These are phyloP conservation scores for Pseudocercospora crystallina DNA, from an alignment of 2,329 filamentous ascomycete genomes.

Conservation along the genomic window DNA sequence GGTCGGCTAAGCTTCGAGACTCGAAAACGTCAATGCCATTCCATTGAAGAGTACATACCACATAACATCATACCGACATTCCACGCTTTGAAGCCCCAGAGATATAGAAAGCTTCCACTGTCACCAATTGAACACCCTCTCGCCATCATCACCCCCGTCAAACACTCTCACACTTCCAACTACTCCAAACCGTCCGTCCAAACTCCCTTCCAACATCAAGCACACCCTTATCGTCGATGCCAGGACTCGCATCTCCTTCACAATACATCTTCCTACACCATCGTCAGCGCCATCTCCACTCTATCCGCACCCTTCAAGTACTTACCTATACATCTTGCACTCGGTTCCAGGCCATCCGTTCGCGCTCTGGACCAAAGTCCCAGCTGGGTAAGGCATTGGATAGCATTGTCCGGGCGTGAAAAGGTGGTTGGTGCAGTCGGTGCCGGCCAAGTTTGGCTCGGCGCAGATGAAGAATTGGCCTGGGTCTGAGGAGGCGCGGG, in stretches of 20 bases:
- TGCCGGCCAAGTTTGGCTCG: constrained; percentile 5
- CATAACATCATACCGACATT: too few species aligned
- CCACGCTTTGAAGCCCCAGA: too few species aligned
- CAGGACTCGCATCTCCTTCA: not conserved
- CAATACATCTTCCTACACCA: too few species aligned
- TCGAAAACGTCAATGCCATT: too few species aligned
- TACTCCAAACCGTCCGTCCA: not conserved
- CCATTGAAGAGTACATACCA: too few species aligned
- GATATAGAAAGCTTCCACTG: too few species aligned
- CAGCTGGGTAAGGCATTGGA: not conserved
- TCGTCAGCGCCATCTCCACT: too few species aligned
- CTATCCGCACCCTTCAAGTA: too few species aligned
- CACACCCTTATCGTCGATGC: not conserved
- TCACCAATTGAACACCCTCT: too few species aligned
- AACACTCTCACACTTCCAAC: constrained; percentile 1
- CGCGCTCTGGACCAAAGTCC: not conserved
- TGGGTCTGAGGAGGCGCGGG: too few species aligned
- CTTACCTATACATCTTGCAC: constrained; percentile 2
- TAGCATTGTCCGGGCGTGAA: not conserved
- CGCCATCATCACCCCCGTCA: too few species aligned
- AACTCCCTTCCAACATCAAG: constrained; percentile 2
- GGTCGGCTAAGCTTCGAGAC: too few species aligned
- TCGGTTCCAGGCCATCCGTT: not conserved
- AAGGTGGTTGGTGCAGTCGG: not conserved
- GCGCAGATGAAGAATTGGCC: not conserved